A percentile compares a stretch with the other conserved stretches of the same genome.
phyloP scores from a whole-genome alignment of 441 rosid species.

The Metrosideros polymorpha region DNA sequence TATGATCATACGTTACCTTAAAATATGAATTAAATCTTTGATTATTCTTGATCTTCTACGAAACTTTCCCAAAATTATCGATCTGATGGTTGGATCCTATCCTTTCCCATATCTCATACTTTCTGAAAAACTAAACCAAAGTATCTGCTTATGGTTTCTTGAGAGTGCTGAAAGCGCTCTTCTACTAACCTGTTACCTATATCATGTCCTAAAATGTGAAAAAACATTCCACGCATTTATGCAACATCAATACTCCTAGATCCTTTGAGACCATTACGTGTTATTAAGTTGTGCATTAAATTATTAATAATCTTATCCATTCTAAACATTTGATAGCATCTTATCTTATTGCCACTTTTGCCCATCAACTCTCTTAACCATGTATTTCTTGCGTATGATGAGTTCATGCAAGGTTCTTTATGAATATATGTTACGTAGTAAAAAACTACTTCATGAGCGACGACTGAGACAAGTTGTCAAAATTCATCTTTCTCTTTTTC shows the following conservation, averaged over 20 bases:
- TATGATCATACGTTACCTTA: not conserved
- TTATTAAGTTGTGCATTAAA: not conserved
- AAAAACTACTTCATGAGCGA: not conserved
- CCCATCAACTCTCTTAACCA: not conserved
- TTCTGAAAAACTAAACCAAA: not conserved
- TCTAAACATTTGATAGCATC: not conserved
- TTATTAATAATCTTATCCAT: not conserved
- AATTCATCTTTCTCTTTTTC: not conserved
- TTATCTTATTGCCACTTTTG: fast-evolving
- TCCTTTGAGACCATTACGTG: not conserved
- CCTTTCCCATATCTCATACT: not conserved
- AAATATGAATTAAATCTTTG: not conserved
- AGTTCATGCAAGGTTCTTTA: not conserved
- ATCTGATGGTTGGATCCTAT: not conserved
- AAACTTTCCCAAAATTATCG: not conserved
- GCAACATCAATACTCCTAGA: not conserved
- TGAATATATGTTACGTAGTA: not conserved
- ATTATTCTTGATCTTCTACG: not conserved
- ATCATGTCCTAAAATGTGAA: not conserved
- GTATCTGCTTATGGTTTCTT: fast-evolving
- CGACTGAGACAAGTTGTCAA: not conserved
- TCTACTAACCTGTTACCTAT: not conserved
- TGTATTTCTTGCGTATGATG: not conserved
- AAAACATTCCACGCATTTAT: not conserved
- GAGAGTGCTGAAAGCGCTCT: not conserved